Conservation (phyloP, 495 filamentous ascomycete species). For the Aspergillus coremiiformis region DNA sequence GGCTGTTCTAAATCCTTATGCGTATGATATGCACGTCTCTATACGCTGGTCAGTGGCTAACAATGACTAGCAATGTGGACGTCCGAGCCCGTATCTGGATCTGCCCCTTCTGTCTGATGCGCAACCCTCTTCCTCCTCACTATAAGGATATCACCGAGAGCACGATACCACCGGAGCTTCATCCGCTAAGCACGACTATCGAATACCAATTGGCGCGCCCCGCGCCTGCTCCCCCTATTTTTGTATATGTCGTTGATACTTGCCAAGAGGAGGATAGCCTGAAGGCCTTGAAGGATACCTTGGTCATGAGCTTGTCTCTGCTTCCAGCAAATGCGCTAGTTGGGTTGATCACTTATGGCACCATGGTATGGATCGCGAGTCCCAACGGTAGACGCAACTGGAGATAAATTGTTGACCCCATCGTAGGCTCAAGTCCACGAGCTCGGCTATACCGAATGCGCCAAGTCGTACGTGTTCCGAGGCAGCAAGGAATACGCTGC, state of each 20-base stretch:
- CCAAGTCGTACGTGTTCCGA: constrained; percentile 99
- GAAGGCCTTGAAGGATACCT: constrained; percentile 88
- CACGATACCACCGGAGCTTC: constrained; percentile 90
- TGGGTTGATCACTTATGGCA: constrained; percentile 91
- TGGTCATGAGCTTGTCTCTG: constrained; percentile 94
- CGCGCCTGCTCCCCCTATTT: constrained; percentile 90
- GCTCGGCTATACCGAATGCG: constrained; percentile 94
- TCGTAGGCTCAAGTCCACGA: constrained; percentile 88
- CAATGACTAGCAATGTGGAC: constrained; percentile 72
- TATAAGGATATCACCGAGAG: constrained; percentile 98
- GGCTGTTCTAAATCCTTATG: constrained; percentile 94
- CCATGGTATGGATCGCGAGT: constrained; percentile 59
- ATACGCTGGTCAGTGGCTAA: constrained; percentile 15
- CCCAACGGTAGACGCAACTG: neutral
- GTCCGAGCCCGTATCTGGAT: constrained; percentile 94
- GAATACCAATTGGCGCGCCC: constrained; percentile 93
- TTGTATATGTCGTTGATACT: constrained; percentile 95
- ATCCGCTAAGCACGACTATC: constrained; percentile 90
- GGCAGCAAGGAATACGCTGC: constrained; percentile 95
- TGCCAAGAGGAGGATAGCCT: constrained; percentile 98
- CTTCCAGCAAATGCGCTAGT: constrained; percentile 91
- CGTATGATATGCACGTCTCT: constrained; percentile 47
- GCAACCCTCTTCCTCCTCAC: constrained; percentile 91
- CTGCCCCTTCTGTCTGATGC: constrained; percentile 94
- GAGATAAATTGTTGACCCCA: constrained; percentile 22